Conservation (phyloP, 2,329 filamentous ascomycete species). For the Aspergillus udagawae region DNA sequence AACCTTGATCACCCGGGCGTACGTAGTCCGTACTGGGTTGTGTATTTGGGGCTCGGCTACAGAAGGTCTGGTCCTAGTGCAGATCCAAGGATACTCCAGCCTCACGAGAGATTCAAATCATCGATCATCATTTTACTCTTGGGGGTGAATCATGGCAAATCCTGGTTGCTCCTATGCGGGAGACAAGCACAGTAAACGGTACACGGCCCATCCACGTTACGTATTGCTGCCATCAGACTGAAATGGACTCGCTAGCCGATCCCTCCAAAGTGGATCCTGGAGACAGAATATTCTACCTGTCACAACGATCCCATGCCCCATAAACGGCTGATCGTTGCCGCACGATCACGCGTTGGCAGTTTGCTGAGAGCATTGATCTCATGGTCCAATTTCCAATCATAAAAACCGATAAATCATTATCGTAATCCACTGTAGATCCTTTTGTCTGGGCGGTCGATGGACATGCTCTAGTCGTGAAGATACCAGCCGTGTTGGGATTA, state of each 20-base stretch:
- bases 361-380: slow-evolving; percentile 25
- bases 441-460: not conserved
- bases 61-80: slow-evolving; percentile 20
- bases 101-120: slow-evolving; percentile 12
- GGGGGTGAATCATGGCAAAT: slow-evolving; percentile 1
- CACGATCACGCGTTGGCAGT: slow-evolving; percentile 18
- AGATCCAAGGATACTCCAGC: slow-evolving; percentile 21
- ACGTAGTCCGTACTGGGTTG: not conserved
- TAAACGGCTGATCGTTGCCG: slow-evolving; percentile 37
- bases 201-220: not conserved
- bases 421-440: slow-evolving; percentile 11
- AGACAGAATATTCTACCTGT: slow-evolving; percentile 24
- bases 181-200: not conserved
- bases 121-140: slow-evolving; percentile 10
- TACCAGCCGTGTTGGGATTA: not conserved
- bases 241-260: slow-evolving; percentile 11
- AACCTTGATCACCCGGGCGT: not conserved
- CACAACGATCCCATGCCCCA: slow-evolving; percentile 30
- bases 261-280: slow-evolving; percentile 7
- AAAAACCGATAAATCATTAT: not conserved
- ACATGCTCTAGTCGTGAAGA: not conserved
- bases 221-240: slow-evolving; percentile 1
- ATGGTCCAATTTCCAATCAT: slow-evolving; percentile 6
- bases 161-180: not conserved
- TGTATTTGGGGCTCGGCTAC: slow-evolving; percentile 15